Conservation (phyloP, 345 rosid species). For the Melaleuca quinquenervia region DNA sequence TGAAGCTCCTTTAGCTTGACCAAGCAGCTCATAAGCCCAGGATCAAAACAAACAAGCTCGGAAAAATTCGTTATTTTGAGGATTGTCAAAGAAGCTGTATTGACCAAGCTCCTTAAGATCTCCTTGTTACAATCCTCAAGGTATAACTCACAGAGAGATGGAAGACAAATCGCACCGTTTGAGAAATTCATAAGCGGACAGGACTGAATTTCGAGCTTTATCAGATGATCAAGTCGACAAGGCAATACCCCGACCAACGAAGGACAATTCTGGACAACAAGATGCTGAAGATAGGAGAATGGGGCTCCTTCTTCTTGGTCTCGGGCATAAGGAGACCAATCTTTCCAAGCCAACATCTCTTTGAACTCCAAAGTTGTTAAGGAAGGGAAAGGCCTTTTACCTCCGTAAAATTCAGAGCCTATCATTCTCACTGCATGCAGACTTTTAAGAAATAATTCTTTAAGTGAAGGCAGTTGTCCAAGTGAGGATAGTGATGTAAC, state of each 20-base stretch:
- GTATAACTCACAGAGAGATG: not conserved
- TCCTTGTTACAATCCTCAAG: not conserved
- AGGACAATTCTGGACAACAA: not conserved
- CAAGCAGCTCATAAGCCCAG: not conserved
- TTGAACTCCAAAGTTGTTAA: not conserved
- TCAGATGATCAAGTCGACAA: not conserved
- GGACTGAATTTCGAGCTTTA: not conserved
- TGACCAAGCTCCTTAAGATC: not conserved
- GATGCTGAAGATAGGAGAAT: not conserved
- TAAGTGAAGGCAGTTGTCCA: not conserved
- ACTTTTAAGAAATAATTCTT: not conserved
- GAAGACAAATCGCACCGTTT: not conserved
- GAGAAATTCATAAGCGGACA: fast-evolving
- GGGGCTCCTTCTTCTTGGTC: not conserved
- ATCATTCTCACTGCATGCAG: fast-evolving
- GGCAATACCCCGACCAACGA: not conserved
- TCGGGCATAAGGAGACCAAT: fast-evolving
- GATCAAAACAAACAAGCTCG: not conserved
- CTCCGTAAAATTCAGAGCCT: not conserved
- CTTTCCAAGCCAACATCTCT: not conserved
- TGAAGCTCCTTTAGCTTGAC: not conserved
- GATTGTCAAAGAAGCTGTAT: fast-evolving
- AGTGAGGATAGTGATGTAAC: not conserved
- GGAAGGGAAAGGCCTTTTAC: not conserved
- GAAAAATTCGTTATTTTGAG: fast-evolving